phyloP scores from a whole-genome alignment of 371 early-diverging fungal species.

The Zychaea mexicana region DNA sequence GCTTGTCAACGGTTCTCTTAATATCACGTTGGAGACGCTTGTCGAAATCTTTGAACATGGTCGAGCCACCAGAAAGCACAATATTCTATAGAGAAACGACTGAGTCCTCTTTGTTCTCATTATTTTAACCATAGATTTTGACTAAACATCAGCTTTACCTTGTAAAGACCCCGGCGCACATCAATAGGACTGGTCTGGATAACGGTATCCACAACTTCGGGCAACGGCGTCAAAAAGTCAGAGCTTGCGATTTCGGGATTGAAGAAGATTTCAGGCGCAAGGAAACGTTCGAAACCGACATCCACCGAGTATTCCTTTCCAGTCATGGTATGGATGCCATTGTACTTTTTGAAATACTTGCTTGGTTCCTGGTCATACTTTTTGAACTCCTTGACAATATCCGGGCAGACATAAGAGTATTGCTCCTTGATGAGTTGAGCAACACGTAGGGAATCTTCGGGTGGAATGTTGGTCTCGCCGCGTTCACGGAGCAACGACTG shows the following conservation, averaged over 20 bases:
- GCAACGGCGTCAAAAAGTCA: constrained; percentile 95
- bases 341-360: constrained; percentile 85
- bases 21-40: constrained; percentile 95
- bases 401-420: constrained; percentile 95
- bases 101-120: not conserved
- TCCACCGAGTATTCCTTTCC: constrained; percentile 89
- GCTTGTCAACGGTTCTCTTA: constrained; percentile 83
- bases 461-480: constrained; percentile 91
- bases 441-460: constrained; percentile 93
- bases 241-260: constrained; percentile 96
- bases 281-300: constrained; percentile 97
- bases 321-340: constrained; percentile 84
- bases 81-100: constrained; percentile 71
- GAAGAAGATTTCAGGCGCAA: constrained; percentile 98
- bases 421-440: constrained; percentile 96
- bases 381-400: constrained; percentile 95
- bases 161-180: constrained; percentile 95
- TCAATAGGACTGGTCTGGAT: constrained; percentile 97
- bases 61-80: constrained; percentile 97
- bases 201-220: constrained; percentile 93
- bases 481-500: constrained; percentile 96
- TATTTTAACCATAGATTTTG: not conserved
- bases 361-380: constrained; percentile 90
- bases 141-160: constrained; percentile 42
- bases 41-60: constrained; percentile 97